phyloP scores from a whole-genome alignment of 2,329 filamentous ascomycete genomes.

The Claviceps pazoutovae region DNA sequence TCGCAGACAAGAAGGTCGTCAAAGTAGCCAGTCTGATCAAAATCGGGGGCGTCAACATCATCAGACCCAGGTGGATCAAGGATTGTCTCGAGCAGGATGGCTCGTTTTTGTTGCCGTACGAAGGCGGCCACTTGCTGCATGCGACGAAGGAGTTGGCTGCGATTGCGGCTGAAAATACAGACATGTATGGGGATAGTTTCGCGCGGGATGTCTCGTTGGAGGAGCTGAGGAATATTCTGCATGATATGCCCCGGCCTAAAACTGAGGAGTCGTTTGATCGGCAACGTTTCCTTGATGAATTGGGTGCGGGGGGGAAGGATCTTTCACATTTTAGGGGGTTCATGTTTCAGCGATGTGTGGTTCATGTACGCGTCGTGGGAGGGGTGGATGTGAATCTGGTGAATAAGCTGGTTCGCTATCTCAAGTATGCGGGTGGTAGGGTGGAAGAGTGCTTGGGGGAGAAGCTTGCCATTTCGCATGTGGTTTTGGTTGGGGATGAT shows the following conservation, averaged over 20 bases:
- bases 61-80: slow-evolving; percentile 68
- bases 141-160: slow-evolving; percentile 41
- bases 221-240: slow-evolving; percentile 44
- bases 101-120: slow-evolving; percentile 47
- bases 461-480: slow-evolving; percentile 47
- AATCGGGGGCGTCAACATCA: slow-evolving; percentile 52
- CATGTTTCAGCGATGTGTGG: slow-evolving; percentile 35
- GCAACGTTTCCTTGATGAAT: slow-evolving; percentile 33
- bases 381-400: slow-evolving; percentile 19
- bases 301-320: slow-evolving; percentile 42
- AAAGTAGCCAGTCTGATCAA: slow-evolving; percentile 77
- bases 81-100: slow-evolving; percentile 56
- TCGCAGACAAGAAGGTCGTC: slow-evolving; percentile 69
- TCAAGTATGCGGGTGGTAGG: slow-evolving; percentile 56
- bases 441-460: slow-evolving; percentile 34
- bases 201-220: slow-evolving; percentile 50
- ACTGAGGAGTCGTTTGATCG: slow-evolving; percentile 27
- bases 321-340: slow-evolving; percentile 35
- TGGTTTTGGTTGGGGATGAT: slow-evolving; percentile 39
- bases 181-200: slow-evolving; percentile 75
- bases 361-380: slow-evolving; percentile 22
- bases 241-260: slow-evolving; percentile 36
- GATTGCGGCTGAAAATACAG: slow-evolving; percentile 48
- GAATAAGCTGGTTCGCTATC: slow-evolving; percentile 37
- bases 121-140: slow-evolving; percentile 57